Conservation (phyloP, 805 yeast species). For the Kodamaea lidongshanica region DNA sequence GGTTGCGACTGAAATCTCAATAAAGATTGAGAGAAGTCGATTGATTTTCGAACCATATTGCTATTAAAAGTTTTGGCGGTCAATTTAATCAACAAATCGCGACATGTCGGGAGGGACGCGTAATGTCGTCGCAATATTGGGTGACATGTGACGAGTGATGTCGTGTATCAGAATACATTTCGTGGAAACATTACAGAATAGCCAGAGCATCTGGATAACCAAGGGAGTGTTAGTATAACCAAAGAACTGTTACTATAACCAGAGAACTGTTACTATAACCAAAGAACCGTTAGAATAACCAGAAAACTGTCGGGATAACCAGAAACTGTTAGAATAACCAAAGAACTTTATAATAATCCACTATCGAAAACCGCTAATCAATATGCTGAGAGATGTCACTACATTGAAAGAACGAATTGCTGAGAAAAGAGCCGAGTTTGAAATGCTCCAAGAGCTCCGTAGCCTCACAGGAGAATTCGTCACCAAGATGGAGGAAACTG, state of each 20-base stretch:
- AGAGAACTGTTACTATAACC: too few relatives aligned
- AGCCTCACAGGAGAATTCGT: slow-evolving; percentile 42
- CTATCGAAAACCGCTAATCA: neutral
- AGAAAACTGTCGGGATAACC: too few relatives aligned
- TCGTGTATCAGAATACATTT: too few relatives aligned
- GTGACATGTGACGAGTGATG: too few relatives aligned
- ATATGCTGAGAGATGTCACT: slow-evolving; percentile 9
- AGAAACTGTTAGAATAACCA: too few relatives aligned
- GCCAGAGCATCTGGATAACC: too few relatives aligned
- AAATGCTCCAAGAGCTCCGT: slow-evolving; percentile 42
- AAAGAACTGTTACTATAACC: too few relatives aligned
- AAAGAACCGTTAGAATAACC: too few relatives aligned
- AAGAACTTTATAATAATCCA: neutral
- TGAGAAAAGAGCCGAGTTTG: slow-evolving; percentile 49
- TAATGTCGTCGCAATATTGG: too few relatives aligned
- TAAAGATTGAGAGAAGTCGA: slow-evolving; percentile 13
- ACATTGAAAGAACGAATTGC: slow-evolving; percentile 23
- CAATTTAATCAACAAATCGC: neutral
- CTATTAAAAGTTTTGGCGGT: slow-evolving; percentile 2
- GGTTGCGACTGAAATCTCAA: slow-evolving; percentile 10
- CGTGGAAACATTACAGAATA: too few relatives aligned
- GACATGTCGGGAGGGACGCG: too few relatives aligned
- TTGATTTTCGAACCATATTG: slow-evolving; percentile 14
- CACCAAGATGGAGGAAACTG: slow-evolving; percentile 42
- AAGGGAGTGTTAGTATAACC: too few relatives aligned